phyloP scores from a whole-genome alignment of 129 eudicot genomes.

The Pulicaria dysenterica region DNA sequence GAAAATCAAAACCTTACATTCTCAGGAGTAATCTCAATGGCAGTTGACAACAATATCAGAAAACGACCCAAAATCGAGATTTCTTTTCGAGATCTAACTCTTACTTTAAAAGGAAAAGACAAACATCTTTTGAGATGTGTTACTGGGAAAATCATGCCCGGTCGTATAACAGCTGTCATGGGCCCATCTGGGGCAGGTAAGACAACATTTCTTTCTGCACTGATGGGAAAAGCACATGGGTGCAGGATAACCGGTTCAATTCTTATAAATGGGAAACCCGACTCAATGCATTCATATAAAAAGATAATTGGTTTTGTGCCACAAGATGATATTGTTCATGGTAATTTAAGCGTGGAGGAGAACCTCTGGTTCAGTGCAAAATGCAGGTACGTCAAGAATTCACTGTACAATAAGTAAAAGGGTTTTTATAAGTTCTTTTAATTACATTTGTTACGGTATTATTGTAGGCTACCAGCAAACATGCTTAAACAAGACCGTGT shows the following conservation, averaged over 20 bases:
- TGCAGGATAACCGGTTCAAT: slow-evolving; percentile 71
- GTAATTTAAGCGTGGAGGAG: slow-evolving; percentile 87
- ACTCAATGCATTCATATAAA: slow-evolving; percentile 73
- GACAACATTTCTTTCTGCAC: slow-evolving; percentile 86
- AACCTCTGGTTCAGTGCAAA: slow-evolving; percentile 92
- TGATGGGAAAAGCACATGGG: slow-evolving; percentile 84
- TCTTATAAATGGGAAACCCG: slow-evolving; percentile 67
- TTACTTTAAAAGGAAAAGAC: slow-evolving; percentile 76
- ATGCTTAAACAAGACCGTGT: slow-evolving; percentile 76
- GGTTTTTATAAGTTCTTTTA: slow-evolving; percentile 5
- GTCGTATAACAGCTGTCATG: slow-evolving; percentile 87
- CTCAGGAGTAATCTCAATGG: slow-evolving; percentile 83
- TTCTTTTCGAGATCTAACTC: slow-evolving; percentile 68
- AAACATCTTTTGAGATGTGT: slow-evolving; percentile 65
- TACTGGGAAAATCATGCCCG: slow-evolving; percentile 82
- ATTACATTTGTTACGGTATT: slow-evolving; percentile 6
- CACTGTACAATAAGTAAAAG: not conserved
- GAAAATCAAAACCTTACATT: slow-evolving; percentile 77
- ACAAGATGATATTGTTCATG: slow-evolving; percentile 93
- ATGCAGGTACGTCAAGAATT: slow-evolving; percentile 61
- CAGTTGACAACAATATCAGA: slow-evolving; percentile 46
- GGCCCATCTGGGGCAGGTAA: slow-evolving; percentile 99
- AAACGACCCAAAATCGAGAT: slow-evolving; percentile 82
- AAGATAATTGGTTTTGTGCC: slow-evolving; percentile 89
- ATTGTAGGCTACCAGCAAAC: slow-evolving; percentile 68